Base-by-base conservation (phyloP, 75 land plant genomes). In the Cupressus sempervirens region DNA sequence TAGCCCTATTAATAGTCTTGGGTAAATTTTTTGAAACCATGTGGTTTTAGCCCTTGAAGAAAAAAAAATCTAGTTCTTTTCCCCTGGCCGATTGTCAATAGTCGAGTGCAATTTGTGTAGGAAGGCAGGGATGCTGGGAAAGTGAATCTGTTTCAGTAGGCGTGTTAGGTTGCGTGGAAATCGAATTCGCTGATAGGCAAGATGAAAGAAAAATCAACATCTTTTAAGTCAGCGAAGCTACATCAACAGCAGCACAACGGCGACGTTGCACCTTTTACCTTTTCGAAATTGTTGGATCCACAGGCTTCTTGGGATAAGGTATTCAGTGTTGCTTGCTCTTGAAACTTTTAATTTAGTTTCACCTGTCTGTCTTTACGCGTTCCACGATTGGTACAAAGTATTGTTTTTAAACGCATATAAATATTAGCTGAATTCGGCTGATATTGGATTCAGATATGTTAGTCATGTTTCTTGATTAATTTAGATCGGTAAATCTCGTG, bases 241-340 rank as follows among this genome's bases (percentile, higher is more conserved):
- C 86, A 84, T 29, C 87, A 87, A 46, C 84, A 91, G 77, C 84
- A 91, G 77, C 83, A 83, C 62, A 90, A 90, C 80, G 92, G 89
- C 18, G 91, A 91, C 82, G 84, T 87, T 45, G 41, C 91, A 7
- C 90, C 89, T 23, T 93, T 92, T 83, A 88, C 92, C 38, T 85
- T 91, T 46, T 86, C 86, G 35, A 90, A 91, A 36, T 81, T 93
- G 67, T 81, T 93, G 5, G 94, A 93, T 91, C 89, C 93, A 15
- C 91, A 93, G 10, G 93, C 94, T 67, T 88, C 93, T 2, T 93
- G 94, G 94, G 94, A 93, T 67, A 93, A 93, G 94, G 94, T 93
- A 70, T 36, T 34, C 38, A 46, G 7, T 26, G 32, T 38, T 70
- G 10, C 68, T 20, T 13, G 20, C 12, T 48, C 6, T 7, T 81